Evolutionary conservation across 306 rosid genomes (phyloP).

Genomic region (Phaseolus lunatus): DNA sequence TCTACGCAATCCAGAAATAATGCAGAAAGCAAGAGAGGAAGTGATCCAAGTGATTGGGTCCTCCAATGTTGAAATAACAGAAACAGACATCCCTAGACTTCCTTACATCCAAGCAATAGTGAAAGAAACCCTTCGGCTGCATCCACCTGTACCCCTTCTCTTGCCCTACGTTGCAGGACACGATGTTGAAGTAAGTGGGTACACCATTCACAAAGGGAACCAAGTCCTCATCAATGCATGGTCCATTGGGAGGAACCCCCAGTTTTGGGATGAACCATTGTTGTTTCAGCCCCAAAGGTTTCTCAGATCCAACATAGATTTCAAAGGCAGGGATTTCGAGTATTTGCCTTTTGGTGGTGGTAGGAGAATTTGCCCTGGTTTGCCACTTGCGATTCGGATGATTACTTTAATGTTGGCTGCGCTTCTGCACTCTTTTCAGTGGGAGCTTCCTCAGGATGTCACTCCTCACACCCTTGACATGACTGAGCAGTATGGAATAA

Average conservation of each 20-base stretch:
- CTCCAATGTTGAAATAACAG: slow-evolving; percentile 42
- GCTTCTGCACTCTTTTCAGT: slow-evolving; percentile 59
- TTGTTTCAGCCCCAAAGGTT: slow-evolving; percentile 62
- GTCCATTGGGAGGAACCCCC: slow-evolving; percentile 62
- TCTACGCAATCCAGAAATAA: slow-evolving; percentile 49
- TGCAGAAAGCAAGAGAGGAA: slow-evolving; percentile 55
- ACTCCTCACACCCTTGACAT: slow-evolving; percentile 53
- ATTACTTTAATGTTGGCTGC: slow-evolving; percentile 58
- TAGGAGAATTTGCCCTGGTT: slow-evolving; percentile 71
- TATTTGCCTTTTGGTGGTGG: slow-evolving; percentile 70
- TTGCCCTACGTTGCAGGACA: slow-evolving; percentile 61
- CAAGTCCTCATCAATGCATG: slow-evolving; percentile 65
- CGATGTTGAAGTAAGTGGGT: slow-evolving; percentile 49
- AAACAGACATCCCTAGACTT: slow-evolving; percentile 59
- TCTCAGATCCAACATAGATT: slow-evolving; percentile 45
- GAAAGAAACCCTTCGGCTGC: slow-evolving; percentile 70
- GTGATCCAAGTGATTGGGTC: slow-evolving; percentile 43
- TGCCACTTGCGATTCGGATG: slow-evolving; percentile 64
- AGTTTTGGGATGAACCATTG: slow-evolving; percentile 53
- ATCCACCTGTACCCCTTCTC: slow-evolving; percentile 65
- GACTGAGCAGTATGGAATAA: slow-evolving; percentile 65
- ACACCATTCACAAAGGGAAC: slow-evolving; percentile 53
- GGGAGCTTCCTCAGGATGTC: slow-evolving; percentile 62
- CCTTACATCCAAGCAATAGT: slow-evolving; percentile 60
- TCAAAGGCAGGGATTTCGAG: slow-evolving; percentile 62